Base-by-base conservation (phyloP, 2,329 filamentous ascomycete genomes). In the Escovopsis sp. region DNA sequence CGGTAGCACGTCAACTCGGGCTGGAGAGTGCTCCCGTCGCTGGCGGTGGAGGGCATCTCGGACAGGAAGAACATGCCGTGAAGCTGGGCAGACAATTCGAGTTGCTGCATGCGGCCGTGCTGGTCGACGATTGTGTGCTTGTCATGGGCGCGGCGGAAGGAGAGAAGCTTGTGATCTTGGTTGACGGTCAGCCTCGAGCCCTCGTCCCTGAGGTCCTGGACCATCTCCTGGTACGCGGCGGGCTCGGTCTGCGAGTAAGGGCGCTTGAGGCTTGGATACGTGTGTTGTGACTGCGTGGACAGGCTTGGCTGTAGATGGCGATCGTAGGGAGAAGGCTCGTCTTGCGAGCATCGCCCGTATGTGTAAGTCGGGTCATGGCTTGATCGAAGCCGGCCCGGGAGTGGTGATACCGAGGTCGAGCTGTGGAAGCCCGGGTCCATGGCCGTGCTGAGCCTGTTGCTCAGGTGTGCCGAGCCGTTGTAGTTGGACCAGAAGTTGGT, bases 1-100 rank as follows among this genome's bases (percentile, higher is more conserved):
- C 89, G 82, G 63, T 96, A 96, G 70, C 89, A 96, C 3, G 89
- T 96, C 59, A 96, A 64, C 63, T 96, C 89, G 41, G 77, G 85
- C 57, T 83, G 81, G 40, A 80, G 65, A 38, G 72, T 59, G 38
- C 62, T 67, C 45, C 72, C 74, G 49, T 81, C 75, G 49, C 60
- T 68, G 43, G 68, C 65, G 47, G 70, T 77, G 54, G 80, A 73
- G 1, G 82, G 80, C 65, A 83, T 82, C 58, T 89, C 84, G 28
- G 84, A 86, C 30, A 89, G 68, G 59, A 89, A 89, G 66, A 89
- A 89, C 83, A 89, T 88, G 65, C 84, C 84, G 56, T 88, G 83
- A 28, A 89, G 75, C 63, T 89, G 83, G 12, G 84, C 83, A 7
- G 73, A 72, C 33, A 78, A 60, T 49, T 77, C 74, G n/a, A 78